Evolutionary conservation across 192 early-diverging fungal species (phyloP).

Genomic region (Blastocladiella britannica): DNA sequence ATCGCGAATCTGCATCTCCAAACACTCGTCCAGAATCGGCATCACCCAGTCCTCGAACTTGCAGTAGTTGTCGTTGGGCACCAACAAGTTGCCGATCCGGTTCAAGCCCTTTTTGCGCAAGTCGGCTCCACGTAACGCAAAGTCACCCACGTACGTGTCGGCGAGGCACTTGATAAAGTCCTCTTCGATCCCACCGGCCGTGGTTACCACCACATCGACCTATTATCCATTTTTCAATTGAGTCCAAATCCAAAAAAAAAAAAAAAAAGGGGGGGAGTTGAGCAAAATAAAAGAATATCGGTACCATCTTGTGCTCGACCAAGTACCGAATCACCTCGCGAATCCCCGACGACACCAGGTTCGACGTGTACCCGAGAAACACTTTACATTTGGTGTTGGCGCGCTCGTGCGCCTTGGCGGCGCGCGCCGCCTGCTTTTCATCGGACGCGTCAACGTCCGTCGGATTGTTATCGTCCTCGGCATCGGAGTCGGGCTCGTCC

Average conservation of each 20-base stretch:
- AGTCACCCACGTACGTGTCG: slow-evolving; percentile 67
- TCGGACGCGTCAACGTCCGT: too few species aligned
- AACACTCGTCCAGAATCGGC: slow-evolving; percentile 79
- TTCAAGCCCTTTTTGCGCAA: slow-evolving; percentile 80
- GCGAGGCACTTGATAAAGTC: slow-evolving; percentile 96
- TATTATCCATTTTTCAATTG: slow-evolving; percentile 3
- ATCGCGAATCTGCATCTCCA: too few species aligned
- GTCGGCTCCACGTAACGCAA: slow-evolving; percentile 47
- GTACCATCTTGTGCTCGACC: slow-evolving; percentile 64
- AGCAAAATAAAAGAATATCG: background rate
- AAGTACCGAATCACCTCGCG: slow-evolving; percentile 79
- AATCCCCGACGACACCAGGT: slow-evolving; percentile 83
- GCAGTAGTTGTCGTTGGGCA: slow-evolving; percentile 98
- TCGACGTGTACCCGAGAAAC: slow-evolving; percentile 94
- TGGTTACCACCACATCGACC: slow-evolving; percentile 71
- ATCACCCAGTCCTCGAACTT: slow-evolving; percentile 98
- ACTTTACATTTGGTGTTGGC: slow-evolving; percentile 74
- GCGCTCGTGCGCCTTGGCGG: slow-evolving; percentile 32
- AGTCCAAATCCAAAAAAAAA: background rate
- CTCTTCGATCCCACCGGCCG: slow-evolving; percentile 91
- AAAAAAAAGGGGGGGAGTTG: background rate
- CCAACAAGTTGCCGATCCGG: slow-evolving; percentile 87
- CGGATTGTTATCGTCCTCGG: slow-evolving; percentile 14
- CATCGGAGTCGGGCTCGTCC: slow-evolving; percentile 52
- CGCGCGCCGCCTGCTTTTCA: slow-evolving; percentile 32